phyloP scores from a whole-genome alignment of 345 rosid species.

The Diplotaxis tenuifolia region DNA sequence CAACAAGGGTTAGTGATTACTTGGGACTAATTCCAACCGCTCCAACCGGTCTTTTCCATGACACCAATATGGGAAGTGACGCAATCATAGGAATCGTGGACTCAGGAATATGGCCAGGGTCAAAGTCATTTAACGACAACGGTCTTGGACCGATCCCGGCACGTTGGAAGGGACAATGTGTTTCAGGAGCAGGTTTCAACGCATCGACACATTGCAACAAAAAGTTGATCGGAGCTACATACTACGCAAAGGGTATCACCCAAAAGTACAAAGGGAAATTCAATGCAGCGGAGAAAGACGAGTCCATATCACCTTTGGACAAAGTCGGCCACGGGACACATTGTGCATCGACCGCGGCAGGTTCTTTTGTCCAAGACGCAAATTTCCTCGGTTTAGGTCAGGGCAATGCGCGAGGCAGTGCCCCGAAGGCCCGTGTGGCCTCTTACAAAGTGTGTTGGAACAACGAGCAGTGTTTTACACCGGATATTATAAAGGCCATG shows the following conservation, averaged over 20 bases:
- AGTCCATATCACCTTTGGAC: constrained; percentile 49
- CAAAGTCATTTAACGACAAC: constrained; percentile 43
- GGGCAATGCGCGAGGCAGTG: constrained; percentile 65
- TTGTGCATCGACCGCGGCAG: constrained; percentile 63
- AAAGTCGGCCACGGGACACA: constrained; percentile 62
- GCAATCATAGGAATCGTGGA: constrained; percentile 61
- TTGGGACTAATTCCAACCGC: constrained; percentile 51
- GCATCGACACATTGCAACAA: constrained; percentile 44
- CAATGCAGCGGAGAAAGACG: constrained; percentile 6
- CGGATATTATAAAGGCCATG: constrained; percentile 58
- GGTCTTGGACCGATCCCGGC: constrained; percentile 49
- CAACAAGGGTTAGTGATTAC: constrained; percentile 67
- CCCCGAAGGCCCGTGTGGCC: constrained; percentile 59
- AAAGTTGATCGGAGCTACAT: constrained; percentile 51
- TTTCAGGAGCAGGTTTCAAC: constrained; percentile 40
- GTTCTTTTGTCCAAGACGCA: constrained; percentile 47
- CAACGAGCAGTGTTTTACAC: constrained; percentile 43
- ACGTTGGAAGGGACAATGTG: constrained; percentile 54
- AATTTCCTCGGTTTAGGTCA: constrained; percentile 40
- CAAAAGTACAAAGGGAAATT: background rate
- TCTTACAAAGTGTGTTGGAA: constrained; percentile 62
- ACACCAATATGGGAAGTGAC: constrained; percentile 63
- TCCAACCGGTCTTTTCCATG: constrained; percentile 44
- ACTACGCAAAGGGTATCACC: constrained; percentile 40
- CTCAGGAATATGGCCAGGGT: constrained; percentile 54